Conservation (phyloP, 108 stramenopile species). For the Discostella stelligeroides region DNA sequence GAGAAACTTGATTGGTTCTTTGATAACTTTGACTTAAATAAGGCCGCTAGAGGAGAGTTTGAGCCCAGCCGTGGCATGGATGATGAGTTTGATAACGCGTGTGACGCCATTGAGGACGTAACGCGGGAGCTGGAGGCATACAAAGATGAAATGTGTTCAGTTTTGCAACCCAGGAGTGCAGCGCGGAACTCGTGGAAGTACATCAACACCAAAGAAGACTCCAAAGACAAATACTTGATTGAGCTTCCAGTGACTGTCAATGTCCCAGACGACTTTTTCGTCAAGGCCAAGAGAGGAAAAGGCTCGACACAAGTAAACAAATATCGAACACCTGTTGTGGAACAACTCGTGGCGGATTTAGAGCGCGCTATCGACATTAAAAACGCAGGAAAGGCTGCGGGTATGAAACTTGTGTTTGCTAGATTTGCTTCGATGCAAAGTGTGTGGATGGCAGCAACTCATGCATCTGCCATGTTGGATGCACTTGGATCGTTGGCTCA, state of each 20-base stretch:
- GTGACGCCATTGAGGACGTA: conserved; percentile 76
- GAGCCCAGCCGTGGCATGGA: conserved; percentile 90
- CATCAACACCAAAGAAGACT: conserved; percentile 83
- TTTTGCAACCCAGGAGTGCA: conserved; percentile 50
- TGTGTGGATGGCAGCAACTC: conserved; percentile 88
- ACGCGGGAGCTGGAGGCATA: conserved; percentile 79
- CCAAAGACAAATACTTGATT: conserved; percentile 96
- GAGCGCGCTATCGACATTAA: conserved; percentile 82
- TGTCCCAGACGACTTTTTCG: conserved; percentile 85
- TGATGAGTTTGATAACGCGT: conserved; percentile 90
- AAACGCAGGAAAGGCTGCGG: conserved; percentile 84
- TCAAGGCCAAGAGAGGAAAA: conserved; percentile 87
- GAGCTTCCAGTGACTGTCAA: conserved; percentile 80
- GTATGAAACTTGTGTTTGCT: conserved; percentile 94
- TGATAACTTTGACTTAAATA: conserved; percentile 90
- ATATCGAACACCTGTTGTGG: conserved; percentile 83
- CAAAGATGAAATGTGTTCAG: conserved; percentile 77
- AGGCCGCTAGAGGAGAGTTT: conserved; percentile 86
- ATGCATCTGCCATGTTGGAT: conserved; percentile 91
- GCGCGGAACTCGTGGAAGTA: conserved; percentile 77
- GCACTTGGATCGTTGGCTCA: conserved; percentile 92
- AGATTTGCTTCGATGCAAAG: conserved; percentile 89
- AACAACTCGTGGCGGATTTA: conserved; percentile 74
- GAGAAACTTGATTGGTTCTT: conserved; percentile 89
- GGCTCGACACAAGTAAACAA: conserved; percentile 90